Base-by-base conservation (phyloP, 176 grass and related monocot genomes). In the Aegilops tauschii region DNA sequence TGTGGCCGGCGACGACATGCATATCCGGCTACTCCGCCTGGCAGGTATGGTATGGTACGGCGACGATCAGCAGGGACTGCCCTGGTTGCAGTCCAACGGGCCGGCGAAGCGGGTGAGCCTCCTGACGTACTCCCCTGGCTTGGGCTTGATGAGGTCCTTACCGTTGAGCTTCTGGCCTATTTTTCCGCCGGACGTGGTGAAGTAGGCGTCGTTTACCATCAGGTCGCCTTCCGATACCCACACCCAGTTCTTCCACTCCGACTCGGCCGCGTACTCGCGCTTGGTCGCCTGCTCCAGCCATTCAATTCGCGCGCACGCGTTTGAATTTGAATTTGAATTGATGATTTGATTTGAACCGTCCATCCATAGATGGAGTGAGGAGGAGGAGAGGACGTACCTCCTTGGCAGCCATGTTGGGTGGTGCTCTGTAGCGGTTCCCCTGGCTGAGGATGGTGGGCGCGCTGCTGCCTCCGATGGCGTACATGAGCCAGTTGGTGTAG, bases 401-500 rank as follows among this genome's bases (percentile, higher is more conserved):
- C 78, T 97, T 94, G 42, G 95, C 92, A 1, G 90, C 81, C 1
- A 85, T 67, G 85, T 87, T 95, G 0, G 95, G 86, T 37, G 92
- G 95, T 9, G 95, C 95, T 68, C 91, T 91, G 90, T 91, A 97
- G 4, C 95, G 73, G 90, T 97, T 97, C 5, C 90, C 95, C 85
- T 97, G 95, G 85, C 93, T 94, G 82, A 97, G 90, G 80, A 95
- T 97, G 16, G 90, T 97, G 0, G 95, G 95, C 5, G 83, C 58
- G 63, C 93, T 87, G 85, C 95, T 97, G 25, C 95, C 95, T 64
- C 93, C 95, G 58, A 97, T 83, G 52, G 95, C 95, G 76, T 97
- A 95, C 95, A 95, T 97, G 68, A 91, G 80, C 93, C 95, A 93
- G 73, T 97, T 91, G 13, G 95, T 95, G 89, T 97, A 95, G 82